Percentiles rank a stretch among this genome's conserved stretches.
These are phyloP conservation scores for Nemania diffusa DNA, from an alignment of 2,329 filamentous ascomycete genomes.

Conservation along the genomic window DNA sequence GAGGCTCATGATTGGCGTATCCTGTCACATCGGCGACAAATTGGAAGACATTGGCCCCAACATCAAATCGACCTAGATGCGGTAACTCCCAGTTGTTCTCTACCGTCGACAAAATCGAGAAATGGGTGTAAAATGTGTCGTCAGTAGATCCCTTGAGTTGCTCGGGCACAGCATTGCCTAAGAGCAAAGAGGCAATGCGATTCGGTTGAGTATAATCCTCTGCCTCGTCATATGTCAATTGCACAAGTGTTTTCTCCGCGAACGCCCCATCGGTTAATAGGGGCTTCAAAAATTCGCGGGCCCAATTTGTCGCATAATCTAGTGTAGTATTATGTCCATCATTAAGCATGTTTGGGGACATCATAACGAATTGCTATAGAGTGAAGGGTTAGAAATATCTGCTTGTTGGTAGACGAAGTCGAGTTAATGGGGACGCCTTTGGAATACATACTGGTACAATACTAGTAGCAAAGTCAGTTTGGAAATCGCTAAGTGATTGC, in stretches of 20 bases:
- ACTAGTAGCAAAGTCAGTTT: conserved; percentile 64
- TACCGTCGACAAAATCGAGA: conserved; percentile 61
- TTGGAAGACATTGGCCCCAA: conserved; percentile 64
- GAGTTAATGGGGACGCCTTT: neutral
- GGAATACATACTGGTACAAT: conserved; percentile 57
- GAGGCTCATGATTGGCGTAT: conserved; percentile 57
- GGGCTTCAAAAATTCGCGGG: conserved; percentile 73
- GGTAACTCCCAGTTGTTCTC: conserved; percentile 75
- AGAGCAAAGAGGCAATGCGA: conserved; percentile 74
- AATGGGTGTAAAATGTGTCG: conserved; percentile 74
- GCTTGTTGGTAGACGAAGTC: neutral
- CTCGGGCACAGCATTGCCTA: conserved; percentile 76
- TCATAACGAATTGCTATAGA: conserved; percentile 68
- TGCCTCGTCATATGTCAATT: conserved; percentile 84
- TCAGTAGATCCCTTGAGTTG: conserved; percentile 75
- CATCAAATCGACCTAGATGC: conserved; percentile 50
- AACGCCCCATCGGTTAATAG: conserved; percentile 75
- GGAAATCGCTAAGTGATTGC: conserved; percentile 71
- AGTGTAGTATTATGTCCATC: conserved; percentile 78
- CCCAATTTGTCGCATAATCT: conserved; percentile 75
- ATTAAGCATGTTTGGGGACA: conserved; percentile 72
- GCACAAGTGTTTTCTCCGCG: conserved; percentile 76
- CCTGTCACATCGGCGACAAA: conserved; percentile 69
- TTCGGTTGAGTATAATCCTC: conserved; percentile 75
- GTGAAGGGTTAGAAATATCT: neutral